Percentiles rank a stretch among this genome's conserved stretches.
Conservation (phyloP, 1,284 basidiomycete genomes). For the Phlebopus sp. region DNA sequence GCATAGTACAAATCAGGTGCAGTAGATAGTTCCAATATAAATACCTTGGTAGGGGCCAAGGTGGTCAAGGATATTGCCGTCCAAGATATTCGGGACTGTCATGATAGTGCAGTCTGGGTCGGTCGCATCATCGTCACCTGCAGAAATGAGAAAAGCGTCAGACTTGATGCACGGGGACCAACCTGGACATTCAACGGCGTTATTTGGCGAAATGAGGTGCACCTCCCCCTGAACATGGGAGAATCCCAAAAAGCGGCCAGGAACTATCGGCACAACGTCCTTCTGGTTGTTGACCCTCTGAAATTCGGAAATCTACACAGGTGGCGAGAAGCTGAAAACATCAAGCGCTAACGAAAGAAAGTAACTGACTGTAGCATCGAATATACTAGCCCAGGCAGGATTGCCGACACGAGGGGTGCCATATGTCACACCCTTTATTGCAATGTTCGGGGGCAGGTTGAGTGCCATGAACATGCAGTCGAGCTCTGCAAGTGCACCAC, state of each 20-base stretch:
- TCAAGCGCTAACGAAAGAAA: conserved; percentile 18
- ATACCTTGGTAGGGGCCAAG: conserved; percentile 56
- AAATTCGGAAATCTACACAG: conserved; percentile 39
- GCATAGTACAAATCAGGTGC: conserved; percentile 26
- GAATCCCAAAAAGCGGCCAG: conserved; percentile 42
- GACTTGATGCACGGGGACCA: neutral
- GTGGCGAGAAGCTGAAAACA: neutral
- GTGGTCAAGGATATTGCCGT: conserved; percentile 46
- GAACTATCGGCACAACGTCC: conserved; percentile 48
- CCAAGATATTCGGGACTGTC: conserved; percentile 44
- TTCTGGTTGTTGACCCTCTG: conserved; percentile 45
- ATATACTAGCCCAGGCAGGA: conserved; percentile 26
- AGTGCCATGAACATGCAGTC: conserved; percentile 49
- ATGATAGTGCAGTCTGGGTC: conserved; percentile 44
- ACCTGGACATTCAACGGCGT: conserved; percentile 42
- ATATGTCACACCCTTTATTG: conserved; percentile 46
- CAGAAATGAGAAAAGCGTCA: neutral
- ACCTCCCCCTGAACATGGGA: conserved; percentile 41
- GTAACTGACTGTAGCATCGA: conserved; percentile 32
- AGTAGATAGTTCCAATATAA: conserved; percentile 48
- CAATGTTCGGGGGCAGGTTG: conserved; percentile 41
- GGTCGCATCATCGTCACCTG: conserved; percentile 47
- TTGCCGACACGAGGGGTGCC: conserved; percentile 46
- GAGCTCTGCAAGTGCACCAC: conserved; percentile 54
- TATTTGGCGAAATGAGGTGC: conserved; percentile 35